Percentiles rank a stretch among this genome's conserved stretches.
Evolutionary conservation across 805 yeast genomes (phyloP).

Genomic region (Metschnikowia gelsemii): DNA sequence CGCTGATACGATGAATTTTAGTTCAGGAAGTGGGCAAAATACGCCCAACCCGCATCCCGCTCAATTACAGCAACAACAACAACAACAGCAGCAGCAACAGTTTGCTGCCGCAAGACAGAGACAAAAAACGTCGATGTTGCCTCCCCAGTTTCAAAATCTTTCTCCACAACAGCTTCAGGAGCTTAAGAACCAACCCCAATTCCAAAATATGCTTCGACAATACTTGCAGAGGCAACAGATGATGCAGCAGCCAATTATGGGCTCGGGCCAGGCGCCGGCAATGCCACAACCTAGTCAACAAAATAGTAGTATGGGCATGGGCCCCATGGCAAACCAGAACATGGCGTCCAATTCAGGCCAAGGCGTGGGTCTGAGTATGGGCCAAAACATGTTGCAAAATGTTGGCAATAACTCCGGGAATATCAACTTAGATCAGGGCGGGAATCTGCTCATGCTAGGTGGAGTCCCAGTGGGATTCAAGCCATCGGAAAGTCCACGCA

Average conservation of each 20-base stretch:
- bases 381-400: conserved; percentile 1
- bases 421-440: conserved; percentile 1
- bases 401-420: neutral
- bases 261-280: conserved; percentile 5
- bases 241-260: conserved; percentile 30
- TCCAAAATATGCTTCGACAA: conserved; percentile 40
- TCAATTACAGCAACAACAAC: conserved; percentile 8
- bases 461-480: conserved; percentile 3
- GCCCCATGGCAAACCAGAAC: neutral
- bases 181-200: conserved; percentile 43
- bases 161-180: conserved; percentile 45
- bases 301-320: neutral
- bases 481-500: conserved; percentile 1
- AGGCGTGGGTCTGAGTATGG: neutral
- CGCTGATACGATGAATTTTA: conserved; percentile 17
- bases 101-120: conserved; percentile 20
- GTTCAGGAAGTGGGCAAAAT: conserved; percentile 10
- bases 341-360: neutral
- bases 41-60: conserved; percentile 10
- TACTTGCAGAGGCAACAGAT: conserved; percentile 43
- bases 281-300: conserved; percentile 6
- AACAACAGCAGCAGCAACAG: conserved; percentile 12
- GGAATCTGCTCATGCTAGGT: neutral
- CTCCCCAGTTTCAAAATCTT: conserved; percentile 29
- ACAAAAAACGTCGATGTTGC: conserved; percentile 28